Base-by-base conservation (phyloP, 176 grass and related monocot genomes). In the Carex scoparia region DNA sequence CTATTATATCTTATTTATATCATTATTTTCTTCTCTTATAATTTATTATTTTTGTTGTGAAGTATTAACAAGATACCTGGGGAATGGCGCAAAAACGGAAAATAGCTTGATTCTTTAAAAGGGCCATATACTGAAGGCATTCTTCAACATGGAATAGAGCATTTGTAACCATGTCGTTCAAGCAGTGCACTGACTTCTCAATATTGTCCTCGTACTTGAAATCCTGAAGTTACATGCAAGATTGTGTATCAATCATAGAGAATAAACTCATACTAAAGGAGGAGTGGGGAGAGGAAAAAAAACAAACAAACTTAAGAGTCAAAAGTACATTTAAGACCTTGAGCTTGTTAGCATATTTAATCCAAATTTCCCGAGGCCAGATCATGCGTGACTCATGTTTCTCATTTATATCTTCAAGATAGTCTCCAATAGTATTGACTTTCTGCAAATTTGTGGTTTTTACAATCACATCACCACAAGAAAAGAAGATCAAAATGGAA, bases 331-430 rank as follows among this genome's bases (percentile, higher is more conserved):
- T 61, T 12, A 66, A 53, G 37, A 98, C 95, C 95, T 98, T 91
- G 81, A 98, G 95, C 84, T 94, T 94, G 82, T 90, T 69, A 14
- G 76, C 91, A 81, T 98, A 98, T 93, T 98, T 98, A 75, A 88
- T 94, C 95, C 95, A 98, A 82, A 89, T 94, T 93, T 98, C 88
- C 18, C 89, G 89, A 84, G 95, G 95, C 95, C 95, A 98, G 87
- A 98, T 94, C 95, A 98, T 98, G 68, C 91, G 95, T 9, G 93
- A 95, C 87, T 65, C 94, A 28, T 93, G 95, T 85, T 92, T 90
- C 85, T 98, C 95, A 67, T 98, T 98, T 89, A 98, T 95, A 59
- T 98, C 95, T 83, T 98, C 95, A 85, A 98, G 90, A 89, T 98
- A 98, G 79, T 98, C 95, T 84, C 95, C 87, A 86, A 98, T 98